These are phyloP conservation scores for Tolypocladium album DNA, from an alignment of 2,329 filamentous ascomycete species.

Conservation along the genomic window DNA sequence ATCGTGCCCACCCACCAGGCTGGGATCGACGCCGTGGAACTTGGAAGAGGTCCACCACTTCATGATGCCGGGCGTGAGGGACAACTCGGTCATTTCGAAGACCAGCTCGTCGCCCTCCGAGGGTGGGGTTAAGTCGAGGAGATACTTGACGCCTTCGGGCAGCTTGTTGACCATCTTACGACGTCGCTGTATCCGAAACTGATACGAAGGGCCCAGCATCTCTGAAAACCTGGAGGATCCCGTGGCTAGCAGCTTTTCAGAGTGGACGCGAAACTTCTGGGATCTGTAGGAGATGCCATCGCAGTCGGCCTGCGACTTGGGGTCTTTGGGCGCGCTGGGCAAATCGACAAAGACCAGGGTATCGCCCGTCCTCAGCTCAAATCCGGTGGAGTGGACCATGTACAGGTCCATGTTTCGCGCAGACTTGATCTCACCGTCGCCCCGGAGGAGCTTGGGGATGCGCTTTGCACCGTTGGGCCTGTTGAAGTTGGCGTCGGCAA, in stretches of 20 bases:
- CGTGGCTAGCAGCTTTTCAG: conserved; percentile 32
- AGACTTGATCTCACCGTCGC: conserved; percentile 6
- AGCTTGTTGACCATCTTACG: conserved; percentile 22
- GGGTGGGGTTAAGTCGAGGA: conserved; percentile 54
- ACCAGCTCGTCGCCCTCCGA: conserved; percentile 52
- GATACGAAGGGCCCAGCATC: conserved; percentile 30
- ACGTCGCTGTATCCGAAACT: conserved; percentile 27
- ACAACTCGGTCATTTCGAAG: conserved; percentile 46
- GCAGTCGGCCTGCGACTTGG: conserved; percentile 18
- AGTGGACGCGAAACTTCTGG: conserved; percentile 32
- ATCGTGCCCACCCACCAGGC: conserved; percentile 28
- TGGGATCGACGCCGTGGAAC: conserved; percentile 19
- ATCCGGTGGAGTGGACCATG: conserved; percentile 13
- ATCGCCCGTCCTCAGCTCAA: conserved; percentile 25
- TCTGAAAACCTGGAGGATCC: conserved; percentile 35
- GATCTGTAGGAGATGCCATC: conserved; percentile 20
- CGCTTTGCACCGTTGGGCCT: not conserved
- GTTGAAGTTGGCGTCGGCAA: not conserved
- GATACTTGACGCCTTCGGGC: conserved; percentile 38
- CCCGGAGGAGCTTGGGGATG: not conserved
- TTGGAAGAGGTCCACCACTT: conserved; percentile 37
- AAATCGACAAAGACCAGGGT: conserved; percentile 34
- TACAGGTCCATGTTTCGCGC: conserved; percentile 15
- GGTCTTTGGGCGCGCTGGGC: conserved; percentile 11
- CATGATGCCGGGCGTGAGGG: conserved; percentile 42